phyloP scores from a whole-genome alignment of 2,329 filamentous ascomycete genomes.

The Aspergillus uvarum region DNA sequence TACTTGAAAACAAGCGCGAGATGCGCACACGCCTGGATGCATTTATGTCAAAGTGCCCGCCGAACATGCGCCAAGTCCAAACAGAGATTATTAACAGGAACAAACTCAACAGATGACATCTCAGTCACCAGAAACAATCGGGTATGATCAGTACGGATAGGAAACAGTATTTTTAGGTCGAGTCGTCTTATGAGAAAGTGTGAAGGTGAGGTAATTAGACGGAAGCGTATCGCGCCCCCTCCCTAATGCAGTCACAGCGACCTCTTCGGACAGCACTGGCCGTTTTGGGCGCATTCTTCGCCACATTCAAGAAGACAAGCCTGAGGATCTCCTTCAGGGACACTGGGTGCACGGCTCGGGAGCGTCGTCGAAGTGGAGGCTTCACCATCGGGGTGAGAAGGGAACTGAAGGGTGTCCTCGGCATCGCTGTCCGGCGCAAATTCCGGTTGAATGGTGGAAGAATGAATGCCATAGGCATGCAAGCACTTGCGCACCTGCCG shows the following conservation, averaged over 20 bases:
- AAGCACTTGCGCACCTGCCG: constrained; percentile 80
- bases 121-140: constrained; percentile 1
- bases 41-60: neutral
- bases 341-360: constrained; percentile 37
- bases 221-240: constrained; percentile 8
- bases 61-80: constrained; percentile 2
- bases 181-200: neutral
- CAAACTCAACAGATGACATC: neutral
- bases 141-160: neutral
- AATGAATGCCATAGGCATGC: constrained; percentile 94
- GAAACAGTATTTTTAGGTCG: neutral
- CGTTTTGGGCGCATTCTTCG: constrained; percentile 43
- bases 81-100: neutral
- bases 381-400: constrained; percentile 24
- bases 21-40: neutral
- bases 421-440: constrained; percentile 50
- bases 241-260: constrained; percentile 17
- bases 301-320: constrained; percentile 51
- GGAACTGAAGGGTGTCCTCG: constrained; percentile 29
- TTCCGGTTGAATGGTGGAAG: constrained; percentile 95
- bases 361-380: constrained; percentile 18
- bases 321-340: constrained; percentile 38
- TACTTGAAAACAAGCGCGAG: neutral
- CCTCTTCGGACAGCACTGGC: constrained; percentile 45
- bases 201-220: neutral